Evolutionary conservation across 805 yeast species (phyloP), one percentile per base, ranked within the genome.

Genomic region (Myxozyma monticola): DNA sequence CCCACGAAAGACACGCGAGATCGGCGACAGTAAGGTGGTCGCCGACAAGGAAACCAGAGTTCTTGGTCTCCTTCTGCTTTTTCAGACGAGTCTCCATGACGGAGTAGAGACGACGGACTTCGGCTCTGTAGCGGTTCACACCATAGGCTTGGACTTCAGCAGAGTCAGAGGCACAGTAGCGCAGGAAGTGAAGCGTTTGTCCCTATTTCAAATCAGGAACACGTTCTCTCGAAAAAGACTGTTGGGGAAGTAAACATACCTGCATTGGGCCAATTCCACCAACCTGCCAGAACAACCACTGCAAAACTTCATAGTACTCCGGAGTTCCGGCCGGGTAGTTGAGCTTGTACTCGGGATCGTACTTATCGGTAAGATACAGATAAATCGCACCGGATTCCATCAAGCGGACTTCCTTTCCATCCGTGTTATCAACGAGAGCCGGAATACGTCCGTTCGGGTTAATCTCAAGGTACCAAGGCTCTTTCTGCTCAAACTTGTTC

Each of bases 371-470:
- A 34, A 83, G 64, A 62, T 80, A 83, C 50, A 71, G 67, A 65
- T 83, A 63, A 54, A 83, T 81, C 1, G 87, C 85, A 28, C 77
- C 86, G 29, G 82, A 73, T 66, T 83, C 87, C 57, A 75, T 74
- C 24, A 83, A 62, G 20, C 76, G 68, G 26, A 71, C 70, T 6
- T 64, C 64, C 35, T 75, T 65, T 3, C 80, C 82, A 4, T 74
- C 45, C 3, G 61, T 50, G 37, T 65, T 62, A 41, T 71, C 74
- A 31, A 63, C 69, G 30, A 83, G 64, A 0, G 81, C 73, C 24
- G 88, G 88, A 43, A 83, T 77, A 59, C 80, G 70, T 4, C 88
- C 86, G 59, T 82, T 81, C 17, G 83, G 81, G 63, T 81, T 80
- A 61, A 79, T 64, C 46, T 76, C 70, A 42, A 79, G 62, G 57